A percentile compares a stretch with the other conserved stretches of the same genome.
Conservation (phyloP, 768 basidiomycete species). For the Panaeolus cyanescens region DNA sequence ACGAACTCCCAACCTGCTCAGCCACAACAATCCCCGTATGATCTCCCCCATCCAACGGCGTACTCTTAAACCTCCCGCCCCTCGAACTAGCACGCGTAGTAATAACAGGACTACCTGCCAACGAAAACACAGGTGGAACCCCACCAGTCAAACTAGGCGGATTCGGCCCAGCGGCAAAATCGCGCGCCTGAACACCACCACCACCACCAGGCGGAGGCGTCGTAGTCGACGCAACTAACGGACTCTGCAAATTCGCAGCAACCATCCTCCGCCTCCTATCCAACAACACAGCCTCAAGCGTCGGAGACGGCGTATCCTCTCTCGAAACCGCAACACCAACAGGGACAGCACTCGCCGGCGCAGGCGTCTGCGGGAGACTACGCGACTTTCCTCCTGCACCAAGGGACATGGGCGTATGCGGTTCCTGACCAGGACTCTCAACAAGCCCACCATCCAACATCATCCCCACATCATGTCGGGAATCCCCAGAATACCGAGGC, state of each 20-base stretch:
- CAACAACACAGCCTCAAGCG: constrained; percentile 66
- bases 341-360: not conserved
- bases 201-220: not conserved
- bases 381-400: not conserved
- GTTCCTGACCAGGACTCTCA: not conserved
- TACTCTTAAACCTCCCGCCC: constrained; percentile 66
- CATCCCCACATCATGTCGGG: not conserved
- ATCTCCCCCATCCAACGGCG: constrained; percentile 52
- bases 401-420: not conserved
- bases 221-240: not conserved
- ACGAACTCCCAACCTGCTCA: constrained; percentile 44
- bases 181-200: not conserved
- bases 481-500: not conserved
- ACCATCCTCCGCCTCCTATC: constrained; percentile 62
- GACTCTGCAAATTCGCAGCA: constrained; percentile 10
- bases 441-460: not conserved
- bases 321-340: not conserved
- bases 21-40: constrained; percentile 47
- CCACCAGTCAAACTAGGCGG: not conserved
- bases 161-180: not conserved
- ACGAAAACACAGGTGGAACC: not conserved
- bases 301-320: constrained; percentile 15
- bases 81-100: constrained; percentile 6
- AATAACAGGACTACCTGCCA: constrained; percentile 4
- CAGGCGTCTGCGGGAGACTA: not conserved